Conservation (phyloP, 345 rosid genomes). For the Brassica carinata region DNA sequence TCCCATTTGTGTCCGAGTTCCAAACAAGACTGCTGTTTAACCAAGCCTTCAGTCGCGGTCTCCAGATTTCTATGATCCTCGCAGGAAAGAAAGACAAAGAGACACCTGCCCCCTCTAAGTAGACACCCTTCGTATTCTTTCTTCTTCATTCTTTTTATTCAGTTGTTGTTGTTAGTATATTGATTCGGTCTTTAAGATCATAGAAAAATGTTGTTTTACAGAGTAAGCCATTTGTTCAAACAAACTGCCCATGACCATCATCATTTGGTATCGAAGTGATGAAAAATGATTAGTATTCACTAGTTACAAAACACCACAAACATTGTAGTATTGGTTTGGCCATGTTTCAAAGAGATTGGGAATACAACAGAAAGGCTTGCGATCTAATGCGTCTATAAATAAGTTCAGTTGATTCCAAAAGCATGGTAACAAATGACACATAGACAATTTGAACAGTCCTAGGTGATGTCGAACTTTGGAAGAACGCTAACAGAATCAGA, state of each 20-base stretch:
- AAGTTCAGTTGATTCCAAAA: neutral
- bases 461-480: neutral
- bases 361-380: slow-evolving; percentile 11
- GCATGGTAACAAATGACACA: slow-evolving; percentile 15
- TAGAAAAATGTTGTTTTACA: neutral
- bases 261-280: slow-evolving; percentile 9
- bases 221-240: neutral
- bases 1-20: slow-evolving; percentile 89
- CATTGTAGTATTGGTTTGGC: neutral
- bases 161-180: neutral
- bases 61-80: slow-evolving; percentile 89
- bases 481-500: slow-evolving; percentile 7
- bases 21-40: slow-evolving; percentile 91
- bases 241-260: neutral
- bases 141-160: neutral
- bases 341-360: slow-evolving; percentile 11
- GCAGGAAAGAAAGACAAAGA: slow-evolving; percentile 60
- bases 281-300: neutral
- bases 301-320: slow-evolving; percentile 4
- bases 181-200: neutral
- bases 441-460: neutral
- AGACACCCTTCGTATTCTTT: neutral
- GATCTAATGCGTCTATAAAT: neutral
- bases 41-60: slow-evolving; percentile 95
- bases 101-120: slow-evolving; percentile 4